A percentile compares a stretch with the other conserved stretches of the same genome.
phyloP scores from a whole-genome alignment of 2,329 filamentous ascomycete genomes.

The Alternaria viburni region DNA sequence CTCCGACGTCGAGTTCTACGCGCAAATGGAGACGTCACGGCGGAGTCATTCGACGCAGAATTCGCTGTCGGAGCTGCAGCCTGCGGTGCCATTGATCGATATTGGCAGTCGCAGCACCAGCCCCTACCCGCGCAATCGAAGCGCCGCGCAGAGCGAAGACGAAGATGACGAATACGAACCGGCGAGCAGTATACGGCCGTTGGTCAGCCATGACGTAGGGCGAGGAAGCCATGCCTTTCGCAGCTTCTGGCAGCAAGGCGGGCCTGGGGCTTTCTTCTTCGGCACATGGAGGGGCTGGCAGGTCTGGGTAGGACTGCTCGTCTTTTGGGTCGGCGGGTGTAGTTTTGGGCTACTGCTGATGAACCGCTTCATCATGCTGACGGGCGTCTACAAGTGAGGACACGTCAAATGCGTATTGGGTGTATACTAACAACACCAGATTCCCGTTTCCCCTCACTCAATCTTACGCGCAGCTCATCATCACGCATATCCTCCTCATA shows the following conservation, averaged over 20 bases:
- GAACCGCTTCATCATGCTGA: slow-evolving; percentile 60
- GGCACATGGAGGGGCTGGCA: slow-evolving; percentile 57
- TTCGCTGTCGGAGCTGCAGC: slow-evolving; percentile 47
- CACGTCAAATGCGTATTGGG: neutral
- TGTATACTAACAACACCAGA: slow-evolving; percentile 40
- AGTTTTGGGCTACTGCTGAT: slow-evolving; percentile 57
- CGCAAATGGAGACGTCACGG: slow-evolving; percentile 35
- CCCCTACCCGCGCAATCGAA: slow-evolving; percentile 52
- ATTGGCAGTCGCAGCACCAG: slow-evolving; percentile 51
- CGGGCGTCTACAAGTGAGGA: slow-evolving; percentile 53
- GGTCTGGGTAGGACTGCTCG: slow-evolving; percentile 55
- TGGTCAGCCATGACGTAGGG: slow-evolving; percentile 45
- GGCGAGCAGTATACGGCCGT: slow-evolving; percentile 46
- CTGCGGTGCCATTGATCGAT: slow-evolving; percentile 54
- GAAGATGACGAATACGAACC: slow-evolving; percentile 54
- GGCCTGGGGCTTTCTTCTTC: slow-evolving; percentile 57
- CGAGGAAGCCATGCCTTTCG: slow-evolving; percentile 21
- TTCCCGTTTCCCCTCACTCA: slow-evolving; percentile 61
- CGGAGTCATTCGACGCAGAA: slow-evolving; percentile 37
- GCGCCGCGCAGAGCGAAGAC: slow-evolving; percentile 54
- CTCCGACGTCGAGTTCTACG: slow-evolving; percentile 43
- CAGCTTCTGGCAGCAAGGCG: slow-evolving; percentile 49
- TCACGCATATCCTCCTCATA: slow-evolving; percentile 58
- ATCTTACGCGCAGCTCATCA: slow-evolving; percentile 58
- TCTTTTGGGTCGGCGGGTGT: slow-evolving; percentile 57